Evolutionary conservation across 495 filamentous ascomycete species (phyloP).

Genomic region (Penicillium canariense): DNA sequence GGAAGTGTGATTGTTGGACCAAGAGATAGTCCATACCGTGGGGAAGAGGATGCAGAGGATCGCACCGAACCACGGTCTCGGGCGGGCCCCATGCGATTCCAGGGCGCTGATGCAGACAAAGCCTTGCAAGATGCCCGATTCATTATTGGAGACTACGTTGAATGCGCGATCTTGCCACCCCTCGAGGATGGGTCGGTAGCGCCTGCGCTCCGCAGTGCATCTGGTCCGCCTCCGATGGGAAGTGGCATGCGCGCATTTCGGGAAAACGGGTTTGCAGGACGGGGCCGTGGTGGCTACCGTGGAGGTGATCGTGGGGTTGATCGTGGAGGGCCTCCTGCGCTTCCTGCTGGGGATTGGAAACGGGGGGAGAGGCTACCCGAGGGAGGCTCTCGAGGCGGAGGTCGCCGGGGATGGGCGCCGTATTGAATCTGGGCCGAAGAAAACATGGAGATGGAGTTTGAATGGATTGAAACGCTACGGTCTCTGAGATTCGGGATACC

Average conservation of each 20-base stretch:
- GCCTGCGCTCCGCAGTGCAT: constrained; percentile 39
- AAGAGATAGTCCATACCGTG: constrained; percentile 26
- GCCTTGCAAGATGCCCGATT: constrained; percentile 73
- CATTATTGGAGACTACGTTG: constrained; percentile 85
- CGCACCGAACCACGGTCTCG: constrained; percentile 26
- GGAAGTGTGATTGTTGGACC: constrained; percentile 74
- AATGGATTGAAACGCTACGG: not conserved
- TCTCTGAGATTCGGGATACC: constrained; percentile 5
- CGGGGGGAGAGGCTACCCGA: constrained; percentile 46
- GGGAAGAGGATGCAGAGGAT: constrained; percentile 52
- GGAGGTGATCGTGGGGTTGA: constrained; percentile 22
- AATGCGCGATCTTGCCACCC: constrained; percentile 75
- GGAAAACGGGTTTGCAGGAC: constrained; percentile 45
- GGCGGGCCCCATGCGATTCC: constrained; percentile 28
- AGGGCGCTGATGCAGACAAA: constrained; percentile 63
- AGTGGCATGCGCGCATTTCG: constrained; percentile 48
- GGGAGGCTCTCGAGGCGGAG: constrained; percentile 31
- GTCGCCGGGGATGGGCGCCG: constrained; percentile 41
- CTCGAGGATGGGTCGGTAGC: constrained; percentile 70
- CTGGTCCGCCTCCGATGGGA: constrained; percentile 23
- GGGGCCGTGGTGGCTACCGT: constrained; percentile 24
- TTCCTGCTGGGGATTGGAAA: constrained; percentile 39
- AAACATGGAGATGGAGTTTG: not conserved
- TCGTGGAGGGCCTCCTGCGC: constrained; percentile 21
- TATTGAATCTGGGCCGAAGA: constrained; percentile 29